phyloP scores from a whole-genome alignment of 306 rosid genomes.

The Prinsepia uniflora region DNA sequence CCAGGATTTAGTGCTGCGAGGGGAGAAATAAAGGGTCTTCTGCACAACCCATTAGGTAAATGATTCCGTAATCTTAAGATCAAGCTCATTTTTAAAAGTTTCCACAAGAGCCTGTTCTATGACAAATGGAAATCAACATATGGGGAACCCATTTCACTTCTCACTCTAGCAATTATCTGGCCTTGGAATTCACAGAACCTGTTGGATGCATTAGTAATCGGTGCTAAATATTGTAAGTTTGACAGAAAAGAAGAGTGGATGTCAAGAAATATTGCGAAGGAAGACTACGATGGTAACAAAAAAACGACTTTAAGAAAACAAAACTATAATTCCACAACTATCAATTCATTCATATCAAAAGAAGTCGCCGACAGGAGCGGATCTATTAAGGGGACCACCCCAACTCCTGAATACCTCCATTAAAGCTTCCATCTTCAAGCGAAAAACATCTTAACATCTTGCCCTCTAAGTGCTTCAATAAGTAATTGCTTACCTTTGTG shows the following conservation, averaged over 20 bases:
- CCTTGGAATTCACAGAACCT: neutral
- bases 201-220: neutral
- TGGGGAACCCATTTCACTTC: neutral
- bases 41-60: conserved; percentile 41
- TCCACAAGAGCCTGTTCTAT: conserved; percentile 15
- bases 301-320: neutral
- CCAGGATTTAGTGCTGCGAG: conserved; percentile 23
- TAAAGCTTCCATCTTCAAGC: too few relatives aligned
- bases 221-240: neutral
- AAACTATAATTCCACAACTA: neutral
- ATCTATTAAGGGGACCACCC: too few relatives aligned
- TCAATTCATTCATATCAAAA: neutral
- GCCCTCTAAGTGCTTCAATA: too few relatives aligned
- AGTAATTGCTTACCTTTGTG: too few relatives aligned
- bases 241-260: neutral
- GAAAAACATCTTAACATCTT: too few relatives aligned
- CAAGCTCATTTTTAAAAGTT: conserved; percentile 51
- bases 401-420: too few relatives aligned
- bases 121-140: conserved; percentile 28
- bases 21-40: conserved; percentile 27
- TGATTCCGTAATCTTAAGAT: conserved; percentile 47
- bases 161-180: neutral
- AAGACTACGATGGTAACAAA: neutral
- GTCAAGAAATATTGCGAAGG: neutral
- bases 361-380: too few relatives aligned